phyloP scores from a whole-genome alignment of 257 asterid species.

The Avicennia marina region DNA sequence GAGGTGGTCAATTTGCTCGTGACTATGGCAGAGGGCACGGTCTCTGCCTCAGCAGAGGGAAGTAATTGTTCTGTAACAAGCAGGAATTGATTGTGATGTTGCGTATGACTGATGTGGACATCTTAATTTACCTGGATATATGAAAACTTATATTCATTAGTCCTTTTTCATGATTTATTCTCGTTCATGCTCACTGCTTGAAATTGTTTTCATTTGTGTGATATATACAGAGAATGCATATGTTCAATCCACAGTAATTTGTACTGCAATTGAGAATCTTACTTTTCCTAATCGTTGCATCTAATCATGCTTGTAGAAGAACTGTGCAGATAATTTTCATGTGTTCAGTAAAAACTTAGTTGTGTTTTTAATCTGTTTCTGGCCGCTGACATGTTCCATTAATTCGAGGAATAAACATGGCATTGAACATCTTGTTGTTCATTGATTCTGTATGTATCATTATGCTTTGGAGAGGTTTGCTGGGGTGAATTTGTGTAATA shows the following conservation, averaged over 20 bases:
- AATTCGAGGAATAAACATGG: not conserved
- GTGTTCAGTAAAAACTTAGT: not conserved
- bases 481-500: not conserved
- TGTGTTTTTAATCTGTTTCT: not conserved
- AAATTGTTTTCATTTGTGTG: not conserved
- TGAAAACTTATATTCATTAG: not conserved
- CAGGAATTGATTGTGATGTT: not conserved
- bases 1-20: constrained; percentile 51
- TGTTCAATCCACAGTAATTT: no score
- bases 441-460: not conserved
- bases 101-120: not conserved
- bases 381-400: not conserved
- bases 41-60: not conserved
- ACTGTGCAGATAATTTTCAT: not conserved
- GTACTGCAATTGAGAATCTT: no score
- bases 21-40: constrained; percentile 15
- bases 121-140: not conserved
- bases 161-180: not conserved
- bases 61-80: not conserved
- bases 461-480: not conserved
- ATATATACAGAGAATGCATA: not conserved
- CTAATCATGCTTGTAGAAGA: not conserved
- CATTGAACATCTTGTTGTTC: not conserved
- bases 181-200: not conserved
- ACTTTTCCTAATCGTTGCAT: not conserved